Evolutionary conservation across 2,329 filamentous ascomycete species (phyloP), one percentile per base, ranked within the genome.

Genomic region (Dothideomycetes sp.): DNA sequence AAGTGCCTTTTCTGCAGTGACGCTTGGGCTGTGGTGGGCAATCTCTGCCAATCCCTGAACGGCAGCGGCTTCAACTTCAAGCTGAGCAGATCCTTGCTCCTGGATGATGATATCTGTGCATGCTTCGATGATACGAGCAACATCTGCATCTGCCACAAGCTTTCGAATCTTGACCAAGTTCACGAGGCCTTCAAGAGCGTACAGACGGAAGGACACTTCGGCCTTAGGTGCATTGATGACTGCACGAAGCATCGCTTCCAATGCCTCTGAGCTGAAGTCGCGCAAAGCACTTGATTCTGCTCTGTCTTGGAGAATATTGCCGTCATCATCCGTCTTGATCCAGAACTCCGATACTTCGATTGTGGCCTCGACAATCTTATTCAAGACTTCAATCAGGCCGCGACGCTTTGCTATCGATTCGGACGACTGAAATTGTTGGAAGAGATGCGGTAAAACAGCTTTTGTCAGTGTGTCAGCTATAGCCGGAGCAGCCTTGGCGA

Each of bases 1-100:
- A 49, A 82, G 75, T 0, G 77, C 75, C 41, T 77, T 76, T 34
- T 79, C 70, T 49, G 79, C 72, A 19, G 82, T 73, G 9, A 78
- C 58, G 34, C 70, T 67, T 14, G 77, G 74, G 49, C 77, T 78
- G 43, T 75, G 67, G 44, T 72, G 72, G 5, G 78, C 78, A 31
- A 81, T 69, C 24, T 77, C 70, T 3, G 74, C 67, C 33, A 83
- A 63, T 17, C 71, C 69, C 24, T 64, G 59, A 43, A 81, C 72
- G 4, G 77, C 73, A 45, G 73, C 68, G 43, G 70, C 65, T 45
- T 75, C 75, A 24, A 79, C 59, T 43, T 77, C 70, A 39, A 72
- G 68, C 37, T 72, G 69, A 8, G 70, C 69, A 34, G 69, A 62
- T 1, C 70, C 66, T 37, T 75, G 68, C 48, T 78, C 74, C 35